Evolutionary conservation across 2,329 filamentous ascomycete genomes (phyloP).

Genomic region (Zalaria obscura): DNA sequence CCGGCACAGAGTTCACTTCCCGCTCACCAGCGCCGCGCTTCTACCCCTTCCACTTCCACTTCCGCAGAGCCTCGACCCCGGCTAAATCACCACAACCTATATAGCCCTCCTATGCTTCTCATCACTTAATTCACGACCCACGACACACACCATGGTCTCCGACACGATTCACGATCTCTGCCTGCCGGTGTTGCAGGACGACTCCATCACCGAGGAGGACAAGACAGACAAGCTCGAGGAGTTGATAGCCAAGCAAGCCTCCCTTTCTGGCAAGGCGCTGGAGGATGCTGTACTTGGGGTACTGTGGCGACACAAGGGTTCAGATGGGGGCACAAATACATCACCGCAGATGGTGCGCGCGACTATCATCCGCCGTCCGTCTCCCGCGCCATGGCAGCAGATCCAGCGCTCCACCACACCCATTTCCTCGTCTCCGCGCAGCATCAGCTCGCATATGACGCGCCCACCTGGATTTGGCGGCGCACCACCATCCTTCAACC

Average conservation of each 20-base stretch:
- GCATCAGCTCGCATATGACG: conserved; percentile 62
- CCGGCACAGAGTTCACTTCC: background rate
- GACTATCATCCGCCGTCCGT: conserved; percentile 77
- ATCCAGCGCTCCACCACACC: conserved; percentile 61
- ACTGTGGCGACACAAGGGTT: conserved; percentile 69
- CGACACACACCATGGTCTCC: conserved; percentile 56
- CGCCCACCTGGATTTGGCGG: conserved; percentile 64
- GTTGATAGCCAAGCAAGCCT: conserved; percentile 58
- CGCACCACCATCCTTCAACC: conserved; percentile 60
- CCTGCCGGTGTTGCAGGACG: conserved; percentile 73
- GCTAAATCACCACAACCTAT: background rate
- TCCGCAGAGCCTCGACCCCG: background rate
- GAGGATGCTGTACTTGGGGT: conserved; percentile 87
- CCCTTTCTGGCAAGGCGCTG: conserved; percentile 57
- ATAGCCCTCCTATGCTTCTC: background rate
- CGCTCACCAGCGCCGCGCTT: background rate
- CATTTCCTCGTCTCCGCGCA: conserved; percentile 65
- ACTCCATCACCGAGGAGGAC: conserved; percentile 77
- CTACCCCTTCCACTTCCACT: background rate
- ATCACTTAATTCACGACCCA: background rate
- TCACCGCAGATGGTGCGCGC: conserved; percentile 79
- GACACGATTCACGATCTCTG: conserved; percentile 89
- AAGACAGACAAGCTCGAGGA: conserved; percentile 87
- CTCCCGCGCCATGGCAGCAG: conserved; percentile 89
- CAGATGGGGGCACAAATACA: conserved; percentile 41